Evolutionary conservation across 2,329 filamentous ascomycete genomes (phyloP).

Genomic region (Aspergillus ruber): DNA sequence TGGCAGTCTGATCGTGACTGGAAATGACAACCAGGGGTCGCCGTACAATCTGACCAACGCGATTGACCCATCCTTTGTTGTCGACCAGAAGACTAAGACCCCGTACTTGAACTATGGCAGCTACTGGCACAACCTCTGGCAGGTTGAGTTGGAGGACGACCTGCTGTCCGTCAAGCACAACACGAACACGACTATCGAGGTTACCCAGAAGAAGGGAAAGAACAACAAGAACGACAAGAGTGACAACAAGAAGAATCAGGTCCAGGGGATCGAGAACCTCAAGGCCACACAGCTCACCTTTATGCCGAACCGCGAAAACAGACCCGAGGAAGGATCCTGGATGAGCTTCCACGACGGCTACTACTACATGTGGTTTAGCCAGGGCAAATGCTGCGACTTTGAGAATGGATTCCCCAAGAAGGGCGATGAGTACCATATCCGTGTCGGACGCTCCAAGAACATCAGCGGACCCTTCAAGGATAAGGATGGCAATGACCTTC

Average conservation of each 20-base stretch:
- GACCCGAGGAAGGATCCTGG: conserved; percentile 25
- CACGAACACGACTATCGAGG: not conserved
- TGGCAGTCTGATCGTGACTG: conserved; percentile 21
- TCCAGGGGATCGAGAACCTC: conserved; percentile 1
- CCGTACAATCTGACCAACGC: conserved; percentile 25
- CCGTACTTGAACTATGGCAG: conserved; percentile 27
- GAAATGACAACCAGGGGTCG: conserved; percentile 10
- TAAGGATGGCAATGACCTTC: conserved; percentile 14
- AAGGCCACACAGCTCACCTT: conserved; percentile 20
- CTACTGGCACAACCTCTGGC: conserved; percentile 25
- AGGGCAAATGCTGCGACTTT: conserved; percentile 25
- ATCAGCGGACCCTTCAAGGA: conserved; percentile 26
- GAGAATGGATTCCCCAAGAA: conserved; percentile 12
- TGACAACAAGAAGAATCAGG: not conserved
- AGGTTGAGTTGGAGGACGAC: conserved; percentile 23
- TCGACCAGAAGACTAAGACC: conserved; percentile 11
- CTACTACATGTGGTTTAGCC: conserved; percentile 31
- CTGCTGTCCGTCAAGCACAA: conserved; percentile 17
- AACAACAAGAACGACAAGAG: not conserved
- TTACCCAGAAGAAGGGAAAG: not conserved
- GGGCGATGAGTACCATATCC: conserved; percentile 26
- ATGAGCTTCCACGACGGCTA: conserved; percentile 24
- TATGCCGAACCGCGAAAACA: conserved; percentile 5
- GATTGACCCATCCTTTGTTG: conserved; percentile 23
- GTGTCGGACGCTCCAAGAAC: conserved; percentile 23